phyloP scores from a whole-genome alignment of 176 grass and related monocot species.

The Elymus sibiricus region DNA sequence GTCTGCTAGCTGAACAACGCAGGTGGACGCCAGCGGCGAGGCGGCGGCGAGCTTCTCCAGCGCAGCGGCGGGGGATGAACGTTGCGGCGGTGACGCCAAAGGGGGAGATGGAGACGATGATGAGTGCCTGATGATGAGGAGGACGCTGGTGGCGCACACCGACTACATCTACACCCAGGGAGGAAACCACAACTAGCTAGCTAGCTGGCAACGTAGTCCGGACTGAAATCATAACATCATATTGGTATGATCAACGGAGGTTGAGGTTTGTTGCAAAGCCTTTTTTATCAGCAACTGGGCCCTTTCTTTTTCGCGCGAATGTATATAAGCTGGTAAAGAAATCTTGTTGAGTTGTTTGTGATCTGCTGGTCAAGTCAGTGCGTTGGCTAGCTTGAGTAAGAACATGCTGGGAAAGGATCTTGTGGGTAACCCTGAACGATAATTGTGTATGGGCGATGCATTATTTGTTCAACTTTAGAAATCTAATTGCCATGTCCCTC shows the following conservation, averaged over 20 bases:
- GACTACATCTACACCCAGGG: conserved; percentile 17
- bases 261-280: not conserved
- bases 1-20: not conserved
- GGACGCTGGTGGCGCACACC: conserved; percentile 2
- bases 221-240: not conserved
- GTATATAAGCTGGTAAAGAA: not conserved
- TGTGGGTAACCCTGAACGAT: not conserved
- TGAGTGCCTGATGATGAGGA: conserved; percentile 4
- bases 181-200: conserved; percentile 2
- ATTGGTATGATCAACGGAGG: not conserved
- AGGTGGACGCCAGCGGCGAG: not conserved
- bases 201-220: not conserved
- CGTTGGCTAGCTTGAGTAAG: not conserved
- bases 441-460: not conserved
- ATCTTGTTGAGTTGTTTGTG: not conserved
- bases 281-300: not conserved
- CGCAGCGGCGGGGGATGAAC: not conserved
- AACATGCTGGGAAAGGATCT: not conserved
- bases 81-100: not conserved
- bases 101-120: not conserved
- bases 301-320: not conserved
- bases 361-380: not conserved
- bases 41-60: not conserved
- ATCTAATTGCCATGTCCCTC: not conserved
- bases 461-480: not conserved